These are phyloP conservation scores for Chionographis japonica DNA, from an alignment of 106 monocot species.

Conservation along the genomic window DNA sequence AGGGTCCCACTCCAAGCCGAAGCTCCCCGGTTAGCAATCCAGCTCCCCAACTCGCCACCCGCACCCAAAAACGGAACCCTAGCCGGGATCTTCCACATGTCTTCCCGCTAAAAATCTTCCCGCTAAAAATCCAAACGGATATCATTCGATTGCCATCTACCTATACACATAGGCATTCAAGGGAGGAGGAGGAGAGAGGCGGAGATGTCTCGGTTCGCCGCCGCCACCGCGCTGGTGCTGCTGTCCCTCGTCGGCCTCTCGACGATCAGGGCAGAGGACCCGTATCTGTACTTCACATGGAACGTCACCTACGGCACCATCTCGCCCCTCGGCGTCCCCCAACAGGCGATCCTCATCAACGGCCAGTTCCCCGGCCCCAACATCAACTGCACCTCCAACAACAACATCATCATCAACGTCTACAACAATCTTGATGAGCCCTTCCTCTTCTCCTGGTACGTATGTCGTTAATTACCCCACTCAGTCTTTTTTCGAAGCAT, in stretches of 20 bases:
- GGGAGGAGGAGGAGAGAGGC: too few species aligned
- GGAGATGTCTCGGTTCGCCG: neutral
- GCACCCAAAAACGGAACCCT: too few species aligned
- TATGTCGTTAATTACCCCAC: neutral
- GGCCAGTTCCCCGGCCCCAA: constrained; percentile 41
- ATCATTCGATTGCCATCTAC: too few species aligned
- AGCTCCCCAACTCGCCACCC: too few species aligned
- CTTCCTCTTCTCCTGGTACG: constrained; percentile 22
- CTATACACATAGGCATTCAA: too few species aligned
- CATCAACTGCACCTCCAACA: constrained; percentile 40
- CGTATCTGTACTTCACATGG: constrained; percentile 40
- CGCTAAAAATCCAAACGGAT: too few species aligned
- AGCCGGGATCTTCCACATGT: too few species aligned
- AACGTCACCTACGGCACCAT: constrained; percentile 29
- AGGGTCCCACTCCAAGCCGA: too few species aligned
- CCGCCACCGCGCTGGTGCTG: neutral
- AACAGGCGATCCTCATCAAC: constrained; percentile 36
- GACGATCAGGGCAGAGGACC: constrained; percentile 19
- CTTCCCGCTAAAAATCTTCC: too few species aligned
- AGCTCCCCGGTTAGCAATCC: too few species aligned
- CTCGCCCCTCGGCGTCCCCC: constrained; percentile 29
- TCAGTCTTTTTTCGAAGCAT: neutral
- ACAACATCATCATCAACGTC: constrained; percentile 37
- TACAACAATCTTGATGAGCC: constrained; percentile 55
- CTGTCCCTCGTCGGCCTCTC: neutral